Conservation (phyloP, 202 grass and related monocot species). For the Carex sylvatica region DNA sequence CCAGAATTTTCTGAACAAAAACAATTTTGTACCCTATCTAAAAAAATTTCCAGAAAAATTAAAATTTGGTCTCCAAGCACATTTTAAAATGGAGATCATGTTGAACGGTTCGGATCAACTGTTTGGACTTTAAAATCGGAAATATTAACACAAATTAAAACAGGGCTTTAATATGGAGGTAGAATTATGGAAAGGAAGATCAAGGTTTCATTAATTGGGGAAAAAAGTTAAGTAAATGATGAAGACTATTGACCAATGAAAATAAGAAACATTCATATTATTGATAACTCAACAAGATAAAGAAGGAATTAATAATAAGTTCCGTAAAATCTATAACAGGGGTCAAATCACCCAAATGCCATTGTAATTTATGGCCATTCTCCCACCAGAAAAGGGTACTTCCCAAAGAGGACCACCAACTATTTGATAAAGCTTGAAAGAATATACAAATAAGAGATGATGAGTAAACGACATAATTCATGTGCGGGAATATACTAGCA, state of each 20-base stretch:
- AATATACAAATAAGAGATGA: neutral
- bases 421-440: neutral
- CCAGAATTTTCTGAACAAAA: too few relatives aligned
- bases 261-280: neutral
- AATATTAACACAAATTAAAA: too few relatives aligned
- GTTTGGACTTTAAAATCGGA: too few relatives aligned
- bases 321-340: neutral
- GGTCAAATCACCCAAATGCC: neutral
- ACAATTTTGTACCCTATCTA: too few relatives aligned
- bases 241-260: neutral
- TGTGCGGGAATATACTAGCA: neutral
- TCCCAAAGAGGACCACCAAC: neutral
- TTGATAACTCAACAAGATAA: neutral
- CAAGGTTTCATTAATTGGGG: neutral
- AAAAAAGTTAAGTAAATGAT: neutral
- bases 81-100: too few relatives aligned
- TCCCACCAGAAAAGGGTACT: neutral
- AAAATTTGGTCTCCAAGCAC: too few relatives aligned
- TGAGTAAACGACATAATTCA: neutral
- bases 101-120: too few relatives aligned
- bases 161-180: neutral
- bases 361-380: neutral
- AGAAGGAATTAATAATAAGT: conserved; percentile 5
- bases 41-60: too few relatives aligned
- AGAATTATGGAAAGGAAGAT: neutral